These are phyloP conservation scores for Mesembryanthemum crystallinum DNA, from an alignment of 148 eudicot species.

Conservation along the genomic window DNA sequence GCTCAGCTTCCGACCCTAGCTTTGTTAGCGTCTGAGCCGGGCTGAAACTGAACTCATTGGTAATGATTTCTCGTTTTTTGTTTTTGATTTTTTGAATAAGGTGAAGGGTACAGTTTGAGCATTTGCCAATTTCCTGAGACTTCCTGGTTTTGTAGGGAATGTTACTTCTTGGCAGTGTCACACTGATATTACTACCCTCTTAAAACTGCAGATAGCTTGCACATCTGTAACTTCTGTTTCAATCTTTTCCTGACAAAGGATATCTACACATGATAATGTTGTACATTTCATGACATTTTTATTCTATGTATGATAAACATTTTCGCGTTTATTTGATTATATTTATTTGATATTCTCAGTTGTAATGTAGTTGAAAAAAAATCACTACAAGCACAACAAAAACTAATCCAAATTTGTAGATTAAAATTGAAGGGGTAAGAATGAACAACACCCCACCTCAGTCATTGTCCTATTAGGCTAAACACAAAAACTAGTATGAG, in stretches of 20 bases:
- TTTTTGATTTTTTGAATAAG: neutral
- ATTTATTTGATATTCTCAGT: neutral
- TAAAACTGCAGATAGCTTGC: neutral
- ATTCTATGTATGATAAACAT: neutral
- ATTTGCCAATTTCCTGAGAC: neutral
- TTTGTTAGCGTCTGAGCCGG: constrained; percentile 39
- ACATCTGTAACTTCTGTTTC: too few relatives aligned
- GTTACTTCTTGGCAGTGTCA: neutral
- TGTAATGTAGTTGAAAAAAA: too few relatives aligned
- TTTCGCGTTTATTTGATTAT: neutral
- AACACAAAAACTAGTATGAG: too few relatives aligned
- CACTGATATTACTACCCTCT: neutral
- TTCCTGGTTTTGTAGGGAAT: neutral
- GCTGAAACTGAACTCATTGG: constrained; percentile 26
- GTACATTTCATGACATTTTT: constrained; percentile 5
- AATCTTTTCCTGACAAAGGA: neutral
- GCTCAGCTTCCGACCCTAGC: constrained; percentile 47
- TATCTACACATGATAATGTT: constrained; percentile 6
- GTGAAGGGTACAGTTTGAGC: neutral
- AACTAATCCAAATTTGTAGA: too few relatives aligned
- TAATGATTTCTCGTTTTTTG: neutral
- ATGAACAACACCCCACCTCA: too few relatives aligned
- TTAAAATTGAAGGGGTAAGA: too few relatives aligned
- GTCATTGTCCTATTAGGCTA: too few relatives aligned
- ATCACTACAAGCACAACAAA: too few relatives aligned